Conservation (phyloP, 1,139 yeast species). For the Ogataea hybrid region DNA sequence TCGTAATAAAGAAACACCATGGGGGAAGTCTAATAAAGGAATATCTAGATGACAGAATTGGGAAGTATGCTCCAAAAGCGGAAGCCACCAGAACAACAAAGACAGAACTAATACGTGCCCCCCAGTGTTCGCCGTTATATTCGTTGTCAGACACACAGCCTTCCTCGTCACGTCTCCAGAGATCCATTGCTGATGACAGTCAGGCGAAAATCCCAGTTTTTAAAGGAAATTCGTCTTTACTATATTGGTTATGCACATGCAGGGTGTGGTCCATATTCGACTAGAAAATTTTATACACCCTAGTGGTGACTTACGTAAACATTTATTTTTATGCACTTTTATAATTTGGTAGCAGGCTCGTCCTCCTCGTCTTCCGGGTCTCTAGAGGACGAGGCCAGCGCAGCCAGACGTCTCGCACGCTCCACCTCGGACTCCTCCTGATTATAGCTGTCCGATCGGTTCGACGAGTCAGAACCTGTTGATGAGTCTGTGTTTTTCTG, state of each 20-base stretch:
- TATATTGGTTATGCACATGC: conserved; percentile 9
- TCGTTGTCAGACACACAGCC: conserved; percentile 32
- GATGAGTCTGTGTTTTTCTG: background rate
- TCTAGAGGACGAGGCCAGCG: conserved; percentile 57
- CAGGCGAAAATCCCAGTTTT: background rate
- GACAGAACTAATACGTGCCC: conserved; percentile 71
- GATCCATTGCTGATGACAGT: conserved; percentile 1
- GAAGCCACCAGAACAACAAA: conserved; percentile 66
- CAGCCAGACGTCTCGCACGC: conserved; percentile 73
- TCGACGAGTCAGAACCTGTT: background rate
- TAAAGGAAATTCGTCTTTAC: conserved; percentile 4
- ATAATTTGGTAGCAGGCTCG: conserved; percentile 3
- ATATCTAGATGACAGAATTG: conserved; percentile 53
- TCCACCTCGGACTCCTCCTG: conserved; percentile 64
- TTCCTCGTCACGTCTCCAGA: conserved; percentile 17
- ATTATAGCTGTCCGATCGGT: background rate
- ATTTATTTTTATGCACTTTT: background rate
- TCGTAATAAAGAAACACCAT: conserved; percentile 68
- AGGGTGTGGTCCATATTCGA: background rate
- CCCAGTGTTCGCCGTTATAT: conserved; percentile 43
- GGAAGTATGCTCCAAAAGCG: conserved; percentile 57
- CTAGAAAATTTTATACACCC: conserved; percentile 4
- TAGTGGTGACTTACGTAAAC: conserved; percentile 3
- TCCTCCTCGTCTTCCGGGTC: conserved; percentile 61
- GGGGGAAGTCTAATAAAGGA: conserved; percentile 53